phyloP scores from a whole-genome alignment of 768 basidiomycete species.

The Mycena galericulata region DNA sequence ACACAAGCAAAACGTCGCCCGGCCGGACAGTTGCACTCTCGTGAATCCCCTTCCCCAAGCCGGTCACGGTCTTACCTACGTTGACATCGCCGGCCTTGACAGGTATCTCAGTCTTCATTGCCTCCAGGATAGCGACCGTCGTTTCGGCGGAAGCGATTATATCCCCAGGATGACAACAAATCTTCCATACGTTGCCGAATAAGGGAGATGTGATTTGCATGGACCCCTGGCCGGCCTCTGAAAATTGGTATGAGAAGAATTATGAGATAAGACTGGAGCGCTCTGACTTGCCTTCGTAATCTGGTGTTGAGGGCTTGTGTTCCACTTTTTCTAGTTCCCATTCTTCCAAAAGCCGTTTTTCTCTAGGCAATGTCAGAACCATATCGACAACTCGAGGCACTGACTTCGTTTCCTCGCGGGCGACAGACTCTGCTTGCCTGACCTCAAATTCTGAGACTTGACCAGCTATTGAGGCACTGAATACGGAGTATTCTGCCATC shows the following conservation, averaged over 20 bases:
- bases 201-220: conserved; percentile 49
- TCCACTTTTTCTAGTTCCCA: conserved; percentile 52
- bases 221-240: conserved; percentile 4
- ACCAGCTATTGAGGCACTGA: conserved; percentile 53
- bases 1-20: conserved; percentile 58
- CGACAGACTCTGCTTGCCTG: conserved; percentile 51
- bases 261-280: too few species aligned
- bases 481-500: conserved; percentile 60
- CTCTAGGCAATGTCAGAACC: conserved; percentile 43
- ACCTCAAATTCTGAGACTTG: conserved; percentile 57
- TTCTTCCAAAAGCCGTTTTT: conserved; percentile 53
- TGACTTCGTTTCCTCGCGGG: conserved; percentile 55
- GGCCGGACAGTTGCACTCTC: conserved; percentile 60
- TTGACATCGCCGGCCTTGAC: conserved; percentile 58
- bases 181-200: conserved; percentile 63
- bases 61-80: conserved; percentile 56
- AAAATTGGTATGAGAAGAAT: neutral
- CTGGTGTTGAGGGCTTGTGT: neutral
- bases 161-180: conserved; percentile 58
- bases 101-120: conserved; percentile 75
- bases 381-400: conserved; percentile 12
- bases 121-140: conserved; percentile 65
- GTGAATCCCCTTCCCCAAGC: conserved; percentile 53
- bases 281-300: neutral
- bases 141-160: conserved; percentile 54